Evolutionary conservation across 169 alveolate species (phyloP), one percentile per base, ranked within the genome.

Genomic region (Amoebophrya sp.): DNA sequence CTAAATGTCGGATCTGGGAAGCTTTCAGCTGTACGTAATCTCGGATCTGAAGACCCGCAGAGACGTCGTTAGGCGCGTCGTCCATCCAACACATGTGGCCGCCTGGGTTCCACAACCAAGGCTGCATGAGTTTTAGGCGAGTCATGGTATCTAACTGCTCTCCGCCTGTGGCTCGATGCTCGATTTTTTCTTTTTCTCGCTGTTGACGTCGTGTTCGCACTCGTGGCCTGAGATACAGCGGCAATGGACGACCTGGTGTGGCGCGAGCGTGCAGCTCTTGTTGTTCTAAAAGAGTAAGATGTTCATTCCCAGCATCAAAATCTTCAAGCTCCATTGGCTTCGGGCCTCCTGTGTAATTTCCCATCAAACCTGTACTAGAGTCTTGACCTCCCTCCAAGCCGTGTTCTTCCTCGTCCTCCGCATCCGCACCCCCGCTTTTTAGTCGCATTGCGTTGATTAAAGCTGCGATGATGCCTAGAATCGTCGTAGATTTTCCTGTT

Each of bases 401-500:
- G 18, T 40, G 24, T 36, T 23, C 55, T 38, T 40, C 65, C 10
- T 12, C 53, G 40, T 14, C 54, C 55, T 38, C 23, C 65, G 2
- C 41, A 29, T 0, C 41, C 41, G 23, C 92, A 41, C 23, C 26
- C 24, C 10, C 10, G 90, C 1, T 65, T 39, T 55, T 94, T 41
- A 0, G 55, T 41, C 54, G 55, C 53, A 78, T 92, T 54, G 95
- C 95, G 91, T 93, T 92, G 40, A 95, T 92, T 47, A 95, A 54
- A 40, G 93, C 96, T 26, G 94, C 89, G 14, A 95, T 89, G 47
- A 95, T 92, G 34, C 95, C 96, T 18, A 94, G 78, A 38, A 95
- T 95, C 26, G 96, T 95, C 53, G 95, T 93, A 53, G 95, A 93
- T 91, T 95, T 95, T 0, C 96, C 96, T 6, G 96, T 95, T 38